Evolutionary conservation across 441 rosid species (phyloP).

Genomic region (Mallotus japonicus): DNA sequence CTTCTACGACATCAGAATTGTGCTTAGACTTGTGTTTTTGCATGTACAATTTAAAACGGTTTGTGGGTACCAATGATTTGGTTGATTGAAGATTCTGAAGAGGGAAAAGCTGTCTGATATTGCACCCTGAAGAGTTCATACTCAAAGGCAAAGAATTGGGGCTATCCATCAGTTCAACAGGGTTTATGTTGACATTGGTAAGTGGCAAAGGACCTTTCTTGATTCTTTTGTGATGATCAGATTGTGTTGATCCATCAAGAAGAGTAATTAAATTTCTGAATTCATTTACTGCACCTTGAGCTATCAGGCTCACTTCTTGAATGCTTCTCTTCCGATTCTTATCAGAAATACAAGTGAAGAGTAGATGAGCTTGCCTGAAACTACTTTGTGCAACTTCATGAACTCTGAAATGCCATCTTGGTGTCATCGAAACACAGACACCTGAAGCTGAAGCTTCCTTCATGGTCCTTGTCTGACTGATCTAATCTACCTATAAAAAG

Average conservation of each 20-base stretch:
- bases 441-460: conserved; percentile 21
- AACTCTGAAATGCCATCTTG: conserved; percentile 29
- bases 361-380: conserved; percentile 28
- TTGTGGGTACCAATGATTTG: conserved; percentile 12
- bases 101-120: conserved; percentile 12
- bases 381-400: conserved; percentile 32
- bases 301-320: conserved; percentile 30
- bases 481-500: background rate
- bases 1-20: conserved; percentile 14
- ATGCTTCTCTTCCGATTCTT: conserved; percentile 27
- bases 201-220: conserved; percentile 36
- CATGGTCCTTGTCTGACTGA: conserved; percentile 1
- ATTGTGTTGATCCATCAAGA: conserved; percentile 28
- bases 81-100: conserved; percentile 17
- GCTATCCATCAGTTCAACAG: conserved; percentile 29
- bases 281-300: conserved; percentile 26
- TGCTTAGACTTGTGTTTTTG: conserved; percentile 7
- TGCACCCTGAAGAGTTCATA: background rate
- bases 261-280: conserved; percentile 28
- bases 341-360: conserved; percentile 30
- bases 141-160: conserved; percentile 11
- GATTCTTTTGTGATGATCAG: conserved; percentile 25
- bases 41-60: background rate
- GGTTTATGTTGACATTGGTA: conserved; percentile 19
- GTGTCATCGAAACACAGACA: conserved; percentile 23